A percentile compares a stretch with the other conserved stretches of the same genome.
Evolutionary conservation across 2,329 filamentous ascomycete species (phyloP).

Genomic region (Hypoxylon sp.): DNA sequence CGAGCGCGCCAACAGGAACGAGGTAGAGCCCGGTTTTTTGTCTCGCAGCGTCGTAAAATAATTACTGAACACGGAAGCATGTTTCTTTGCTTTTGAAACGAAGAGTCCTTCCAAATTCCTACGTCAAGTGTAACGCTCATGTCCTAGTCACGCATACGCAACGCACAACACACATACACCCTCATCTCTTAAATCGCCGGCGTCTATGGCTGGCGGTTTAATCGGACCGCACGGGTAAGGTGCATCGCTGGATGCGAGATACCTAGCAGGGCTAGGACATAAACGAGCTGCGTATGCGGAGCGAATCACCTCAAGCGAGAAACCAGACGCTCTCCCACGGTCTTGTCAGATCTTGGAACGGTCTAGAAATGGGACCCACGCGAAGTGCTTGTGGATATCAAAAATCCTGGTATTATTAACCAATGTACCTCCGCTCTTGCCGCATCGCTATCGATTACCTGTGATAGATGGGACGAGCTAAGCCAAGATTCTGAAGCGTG

Average conservation of each 20-base stretch:
- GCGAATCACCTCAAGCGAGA: constrained; percentile 25
- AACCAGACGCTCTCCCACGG: constrained; percentile 7
- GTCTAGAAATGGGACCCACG: constrained; percentile 27
- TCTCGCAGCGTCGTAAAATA: not conserved
- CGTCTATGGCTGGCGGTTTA: constrained; percentile 4
- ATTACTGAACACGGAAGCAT: constrained; percentile 29
- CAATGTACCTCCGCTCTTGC: constrained; percentile 9
- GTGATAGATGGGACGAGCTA: constrained; percentile 20
- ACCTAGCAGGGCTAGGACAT: constrained; percentile 8
- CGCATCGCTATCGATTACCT: constrained; percentile 15
- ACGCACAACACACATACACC: constrained; percentile 6
- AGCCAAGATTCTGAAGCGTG: constrained; percentile 9
- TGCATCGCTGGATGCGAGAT: constrained; percentile 27
- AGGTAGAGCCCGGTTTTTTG: constrained; percentile 2
- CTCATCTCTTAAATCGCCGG: constrained; percentile 10
- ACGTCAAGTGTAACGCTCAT: constrained; percentile 4
- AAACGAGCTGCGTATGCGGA: constrained; percentile 27
- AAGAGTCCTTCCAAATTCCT: constrained; percentile 1
- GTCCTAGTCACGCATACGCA: constrained; percentile 6
- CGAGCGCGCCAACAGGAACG: not conserved
- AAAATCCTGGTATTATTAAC: constrained; percentile 5
- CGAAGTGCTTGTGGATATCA: constrained; percentile 16
- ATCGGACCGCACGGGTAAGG: constrained; percentile 27
- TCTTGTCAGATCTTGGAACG: constrained; percentile 26
- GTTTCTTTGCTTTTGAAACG: constrained; percentile 13